Conservation (phyloP, 129 eudicot genomes). For the Escallonia rubra region DNA sequence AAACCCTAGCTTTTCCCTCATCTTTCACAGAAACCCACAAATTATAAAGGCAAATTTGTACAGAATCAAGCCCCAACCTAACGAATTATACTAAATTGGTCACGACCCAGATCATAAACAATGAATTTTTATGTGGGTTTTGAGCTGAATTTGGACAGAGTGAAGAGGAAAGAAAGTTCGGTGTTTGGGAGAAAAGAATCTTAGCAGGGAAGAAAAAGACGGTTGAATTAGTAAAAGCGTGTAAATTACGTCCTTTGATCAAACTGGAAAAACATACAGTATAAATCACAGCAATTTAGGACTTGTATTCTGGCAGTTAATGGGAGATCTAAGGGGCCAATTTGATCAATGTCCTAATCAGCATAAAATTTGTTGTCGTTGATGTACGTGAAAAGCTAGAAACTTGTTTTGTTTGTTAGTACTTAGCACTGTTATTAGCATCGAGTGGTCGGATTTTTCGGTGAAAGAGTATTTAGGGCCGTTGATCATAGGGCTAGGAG, state of each 20-base stretch:
- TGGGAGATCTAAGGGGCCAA: neutral
- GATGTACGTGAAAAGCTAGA: too few relatives aligned
- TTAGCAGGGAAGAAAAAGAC: neutral
- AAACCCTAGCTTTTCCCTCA: constrained; percentile 26
- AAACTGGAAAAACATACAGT: too few relatives aligned
- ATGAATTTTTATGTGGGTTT: neutral
- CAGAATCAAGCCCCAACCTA: neutral
- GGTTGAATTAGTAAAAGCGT: neutral
- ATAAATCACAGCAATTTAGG: neutral
- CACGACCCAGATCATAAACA: neutral
- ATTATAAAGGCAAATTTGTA: neutral
- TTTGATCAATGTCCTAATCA: neutral
- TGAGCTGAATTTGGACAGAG: neutral
- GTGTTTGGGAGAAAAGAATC: neutral
- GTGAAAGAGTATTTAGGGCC: too few relatives aligned
- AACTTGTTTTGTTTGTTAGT: too few relatives aligned
- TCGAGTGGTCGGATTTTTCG: too few relatives aligned
- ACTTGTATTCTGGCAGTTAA: neutral
- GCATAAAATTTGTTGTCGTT: neutral
- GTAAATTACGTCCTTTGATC: neutral
- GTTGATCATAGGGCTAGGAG: too few relatives aligned
- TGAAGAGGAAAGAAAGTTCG: neutral
- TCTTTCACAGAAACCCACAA: neutral
- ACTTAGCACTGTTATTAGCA: too few relatives aligned
- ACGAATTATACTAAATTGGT: neutral